phyloP scores from a whole-genome alignment of 2,329 filamentous ascomycete genomes.

The Sclerotinia borealis region DNA sequence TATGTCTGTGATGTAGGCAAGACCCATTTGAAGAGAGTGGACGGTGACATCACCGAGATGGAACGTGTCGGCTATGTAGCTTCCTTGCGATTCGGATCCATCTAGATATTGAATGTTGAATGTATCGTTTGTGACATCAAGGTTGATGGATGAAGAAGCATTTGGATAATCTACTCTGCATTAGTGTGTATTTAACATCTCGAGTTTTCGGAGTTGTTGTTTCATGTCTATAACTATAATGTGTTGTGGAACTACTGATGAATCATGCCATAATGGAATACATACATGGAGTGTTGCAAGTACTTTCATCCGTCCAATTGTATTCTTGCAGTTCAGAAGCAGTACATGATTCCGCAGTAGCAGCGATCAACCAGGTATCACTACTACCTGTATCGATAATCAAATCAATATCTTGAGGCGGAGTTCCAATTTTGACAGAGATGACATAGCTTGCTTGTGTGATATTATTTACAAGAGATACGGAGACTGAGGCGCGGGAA shows the following conservation, averaged over 20 bases:
- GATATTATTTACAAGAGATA: constrained; percentile 41
- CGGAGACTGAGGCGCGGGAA: constrained; percentile 16
- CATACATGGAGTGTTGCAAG: constrained; percentile 37
- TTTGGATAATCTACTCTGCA: not conserved
- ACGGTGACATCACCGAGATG: constrained; percentile 43
- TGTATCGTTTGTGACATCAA: not conserved
- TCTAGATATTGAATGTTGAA: constrained; percentile 57
- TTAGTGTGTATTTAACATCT: not conserved
- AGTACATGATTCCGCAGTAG: constrained; percentile 27
- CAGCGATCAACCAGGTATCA: constrained; percentile 50
- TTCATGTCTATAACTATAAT: not conserved
- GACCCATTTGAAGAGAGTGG: constrained; percentile 47
- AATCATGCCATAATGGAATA: constrained; percentile 33
- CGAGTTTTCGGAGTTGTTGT: too few species aligned
- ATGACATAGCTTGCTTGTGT: constrained; percentile 44
- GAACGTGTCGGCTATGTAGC: constrained; percentile 37
- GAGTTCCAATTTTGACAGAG: constrained; percentile 50
- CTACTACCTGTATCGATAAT: constrained; percentile 57
- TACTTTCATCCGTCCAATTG: constrained; percentile 21
- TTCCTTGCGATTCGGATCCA: constrained; percentile 44
- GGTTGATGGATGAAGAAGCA: not conserved
- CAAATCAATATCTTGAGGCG: constrained; percentile 47
- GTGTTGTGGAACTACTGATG: not conserved
- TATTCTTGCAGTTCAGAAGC: constrained; percentile 10
- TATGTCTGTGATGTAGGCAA: constrained; percentile 42